Percentiles rank a stretch among this genome's conserved stretches.
phyloP scores from a whole-genome alignment of 352 stramenopile genomes.

The Phytopythium chamaehyphon region DNA sequence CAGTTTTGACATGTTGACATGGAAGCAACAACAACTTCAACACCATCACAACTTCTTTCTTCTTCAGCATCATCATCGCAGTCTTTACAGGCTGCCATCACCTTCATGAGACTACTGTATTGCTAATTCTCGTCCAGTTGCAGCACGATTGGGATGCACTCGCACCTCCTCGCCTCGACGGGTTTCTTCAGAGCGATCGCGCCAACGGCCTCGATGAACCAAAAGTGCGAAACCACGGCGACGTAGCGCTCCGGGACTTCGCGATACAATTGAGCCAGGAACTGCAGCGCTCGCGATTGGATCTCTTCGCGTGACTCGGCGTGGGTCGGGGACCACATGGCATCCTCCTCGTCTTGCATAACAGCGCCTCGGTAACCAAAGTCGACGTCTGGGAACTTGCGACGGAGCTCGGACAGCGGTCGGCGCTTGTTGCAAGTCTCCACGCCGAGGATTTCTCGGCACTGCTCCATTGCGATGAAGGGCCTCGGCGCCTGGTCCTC shows the following conservation, averaged over 20 bases:
- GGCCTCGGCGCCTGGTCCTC: conserved; percentile 26
- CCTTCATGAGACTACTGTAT: no score
- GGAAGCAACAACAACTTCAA: no score
- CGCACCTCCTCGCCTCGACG: conserved; percentile 38
- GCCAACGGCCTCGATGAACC: conserved; percentile 55
- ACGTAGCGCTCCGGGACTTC: conserved; percentile 48
- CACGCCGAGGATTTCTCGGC: conserved; percentile 54
- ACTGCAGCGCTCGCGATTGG: conserved; percentile 31
- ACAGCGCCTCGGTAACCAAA: conserved; percentile 24
- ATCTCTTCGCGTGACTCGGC: conserved; percentile 63
- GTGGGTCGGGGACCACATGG: conserved; percentile 47
- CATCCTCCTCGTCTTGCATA: conserved; percentile 48
- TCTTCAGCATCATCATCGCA: no score
- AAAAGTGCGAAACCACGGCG: conserved; percentile 57
- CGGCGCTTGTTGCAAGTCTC: conserved; percentile 69
- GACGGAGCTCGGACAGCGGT: conserved; percentile 29
- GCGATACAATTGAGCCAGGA: conserved; percentile 52
- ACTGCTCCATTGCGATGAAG: conserved; percentile 58
- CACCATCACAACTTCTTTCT: no score
- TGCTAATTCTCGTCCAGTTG: conserved; percentile 6
- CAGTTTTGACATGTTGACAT: no score
- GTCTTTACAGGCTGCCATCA: no score
- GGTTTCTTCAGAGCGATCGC: conserved; percentile 32
- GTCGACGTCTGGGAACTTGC: conserved; percentile 57
- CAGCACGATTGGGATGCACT: conserved; percentile 41